Evolutionary conservation across 2,329 filamentous ascomycete species (phyloP), one percentile per base, ranked within the genome.

Genomic region (Microcera coccophila): DNA sequence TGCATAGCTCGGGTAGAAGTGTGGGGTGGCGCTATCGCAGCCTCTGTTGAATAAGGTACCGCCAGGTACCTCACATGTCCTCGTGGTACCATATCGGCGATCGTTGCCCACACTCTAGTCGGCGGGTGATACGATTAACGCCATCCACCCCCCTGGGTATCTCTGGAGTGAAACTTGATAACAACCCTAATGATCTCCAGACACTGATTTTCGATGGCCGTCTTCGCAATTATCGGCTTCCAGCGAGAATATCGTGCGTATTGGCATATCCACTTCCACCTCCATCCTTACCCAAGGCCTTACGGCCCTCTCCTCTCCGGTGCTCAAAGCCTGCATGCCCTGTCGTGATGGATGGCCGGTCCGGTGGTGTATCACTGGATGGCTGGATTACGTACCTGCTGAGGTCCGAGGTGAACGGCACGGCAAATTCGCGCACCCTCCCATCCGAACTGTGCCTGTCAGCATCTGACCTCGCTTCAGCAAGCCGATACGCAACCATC

Each of bases 351-450:
- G 49, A 52, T 55, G 53, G 50, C 49, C 39, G 48, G 45, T 32
- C 33, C 28, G 19, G 45, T 32, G 38, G 35, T 52, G 44, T 32
- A 32, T 8, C 11, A 52, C 45, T 47, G 46, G 46, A 34, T 36
- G 26, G 36, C 39, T 28, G 31, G 41, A 43, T 28, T 24, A 41
- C 17, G 21, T 42, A 41, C 38, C 41, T 52, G 36, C 32, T 51
- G 45, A 44, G 44, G 38, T 37, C 42, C 39, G 33, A 45, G 41
- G 42, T 40, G 48, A 35, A 24, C 24, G 41, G 19, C 48, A 24
- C 24, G 41, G 19, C 48, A 51, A 53, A 58, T 55, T 58, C 45
- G 55, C 52, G 48, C 48, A 52, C 38, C 37, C 46, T 44, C 48
- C 42, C 33, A 44, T 41, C 33, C 29, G 29, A 32, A 32, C 29